Conservation (phyloP, 2,329 filamentous ascomycete genomes). For the Penicillium digitatum region DNA sequence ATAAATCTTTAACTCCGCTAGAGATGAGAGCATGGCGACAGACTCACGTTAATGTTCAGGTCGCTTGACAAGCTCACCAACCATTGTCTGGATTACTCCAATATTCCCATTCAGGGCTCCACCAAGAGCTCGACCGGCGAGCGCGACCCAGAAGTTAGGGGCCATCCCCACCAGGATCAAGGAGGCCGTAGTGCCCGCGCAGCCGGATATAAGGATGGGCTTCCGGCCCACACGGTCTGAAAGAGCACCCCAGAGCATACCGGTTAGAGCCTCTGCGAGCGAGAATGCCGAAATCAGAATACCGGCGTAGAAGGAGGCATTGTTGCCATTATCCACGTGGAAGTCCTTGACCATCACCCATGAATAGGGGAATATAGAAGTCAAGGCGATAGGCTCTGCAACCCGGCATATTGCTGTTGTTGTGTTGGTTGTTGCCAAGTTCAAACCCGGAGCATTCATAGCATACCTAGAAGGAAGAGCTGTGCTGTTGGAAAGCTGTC, state of each 20-base stretch:
- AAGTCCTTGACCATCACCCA: conserved; percentile 78
- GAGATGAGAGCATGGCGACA: neutral
- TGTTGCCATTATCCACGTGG: conserved; percentile 63
- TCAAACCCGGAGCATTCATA: neutral
- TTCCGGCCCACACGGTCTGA: conserved; percentile 82
- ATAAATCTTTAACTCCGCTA: neutral
- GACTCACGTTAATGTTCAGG: conserved; percentile 79
- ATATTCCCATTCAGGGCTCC: conserved; percentile 89
- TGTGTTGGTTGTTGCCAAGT: neutral
- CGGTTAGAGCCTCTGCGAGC: conserved; percentile 74
- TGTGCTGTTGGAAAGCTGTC: conserved; percentile 77
- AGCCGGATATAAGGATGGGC: conserved; percentile 77
- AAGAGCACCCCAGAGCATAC: conserved; percentile 81
- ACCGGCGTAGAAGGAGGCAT: conserved; percentile 85
- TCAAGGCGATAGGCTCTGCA: conserved; percentile 87
- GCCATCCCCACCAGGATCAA: conserved; percentile 80
- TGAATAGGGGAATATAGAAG: conserved; percentile 88
- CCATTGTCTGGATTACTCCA: conserved; percentile 88
- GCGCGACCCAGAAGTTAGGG: conserved; percentile 76
- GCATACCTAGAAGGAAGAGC: conserved; percentile 76
- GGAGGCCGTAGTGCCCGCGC: conserved; percentile 74
- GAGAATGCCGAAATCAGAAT: conserved; percentile 83
- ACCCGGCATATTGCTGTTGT: conserved; percentile 78
- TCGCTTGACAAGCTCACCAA: conserved; percentile 77
- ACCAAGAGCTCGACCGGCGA: conserved; percentile 70